These are phyloP conservation scores for Magnaporthiopsis poae DNA, from an alignment of 2,329 filamentous ascomycete genomes.

Conservation along the genomic window DNA sequence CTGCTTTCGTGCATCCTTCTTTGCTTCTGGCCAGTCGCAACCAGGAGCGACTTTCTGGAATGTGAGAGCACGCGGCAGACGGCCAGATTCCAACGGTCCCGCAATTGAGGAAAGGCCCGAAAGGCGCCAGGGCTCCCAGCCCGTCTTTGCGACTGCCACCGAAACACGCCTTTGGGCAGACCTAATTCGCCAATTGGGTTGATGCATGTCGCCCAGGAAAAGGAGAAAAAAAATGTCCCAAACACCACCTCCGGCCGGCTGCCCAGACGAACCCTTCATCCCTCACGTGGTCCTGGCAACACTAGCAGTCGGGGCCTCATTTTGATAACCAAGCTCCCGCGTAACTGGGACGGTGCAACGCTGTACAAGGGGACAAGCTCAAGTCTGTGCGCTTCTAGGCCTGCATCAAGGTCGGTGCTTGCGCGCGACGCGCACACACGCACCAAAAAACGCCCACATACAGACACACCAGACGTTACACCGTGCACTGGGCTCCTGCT, in stretches of 20 bases:
- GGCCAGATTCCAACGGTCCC: neutral
- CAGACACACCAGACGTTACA: neutral
- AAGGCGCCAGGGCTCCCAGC: neutral
- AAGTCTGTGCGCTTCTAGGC: neutral
- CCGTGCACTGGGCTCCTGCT: neutral
- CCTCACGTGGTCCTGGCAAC: neutral
- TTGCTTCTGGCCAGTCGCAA: neutral
- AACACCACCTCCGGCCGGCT: neutral
- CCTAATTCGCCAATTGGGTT: neutral
- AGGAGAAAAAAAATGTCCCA: too few species aligned
- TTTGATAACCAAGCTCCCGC: too few species aligned
- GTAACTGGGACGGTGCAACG: neutral
- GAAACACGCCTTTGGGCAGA: neutral
- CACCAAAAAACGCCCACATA: neutral
- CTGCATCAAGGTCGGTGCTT: neutral
- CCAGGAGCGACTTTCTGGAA: too few species aligned
- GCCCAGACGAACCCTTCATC: neutral
- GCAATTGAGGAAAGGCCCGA: neutral
- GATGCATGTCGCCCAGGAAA: neutral
- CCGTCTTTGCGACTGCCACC: neutral
- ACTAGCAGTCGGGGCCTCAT: too few species aligned
- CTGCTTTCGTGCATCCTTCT: neutral
- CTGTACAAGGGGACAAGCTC: neutral
- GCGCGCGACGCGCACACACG: neutral
- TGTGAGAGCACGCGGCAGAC: neutral